These are phyloP conservation scores for Thymus quinquecostatus DNA, from an alignment of 257 asterid species.

Conservation along the genomic window DNA sequence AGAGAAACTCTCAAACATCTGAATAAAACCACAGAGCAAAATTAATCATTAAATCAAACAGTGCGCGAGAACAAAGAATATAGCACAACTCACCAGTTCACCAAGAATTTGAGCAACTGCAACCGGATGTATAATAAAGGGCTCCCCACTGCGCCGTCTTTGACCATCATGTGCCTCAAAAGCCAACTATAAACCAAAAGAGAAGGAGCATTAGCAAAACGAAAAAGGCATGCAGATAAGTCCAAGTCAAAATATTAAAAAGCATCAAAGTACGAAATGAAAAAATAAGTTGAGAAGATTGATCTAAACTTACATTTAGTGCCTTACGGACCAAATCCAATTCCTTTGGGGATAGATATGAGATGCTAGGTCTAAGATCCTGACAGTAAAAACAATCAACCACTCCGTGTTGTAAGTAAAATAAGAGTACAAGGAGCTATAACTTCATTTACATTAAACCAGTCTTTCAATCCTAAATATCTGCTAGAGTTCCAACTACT, in stretches of 20 bases:
- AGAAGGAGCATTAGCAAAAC: background rate
- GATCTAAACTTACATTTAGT: constrained; percentile 59
- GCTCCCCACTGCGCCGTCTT: constrained; percentile 95
- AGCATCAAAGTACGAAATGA: constrained; percentile 1
- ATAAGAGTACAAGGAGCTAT: constrained; percentile 7
- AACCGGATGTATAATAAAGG: constrained; percentile 90
- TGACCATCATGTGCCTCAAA: constrained; percentile 97
- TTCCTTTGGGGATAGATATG: constrained; percentile 76
- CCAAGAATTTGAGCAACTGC: constrained; percentile 97
- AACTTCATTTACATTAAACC: constrained; percentile 1
- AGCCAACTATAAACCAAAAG: constrained; percentile 48
- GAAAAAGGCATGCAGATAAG: background rate
- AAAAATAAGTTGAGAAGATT: background rate
- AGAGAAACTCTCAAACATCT: constrained; percentile 4
- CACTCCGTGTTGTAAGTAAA: constrained; percentile 1
- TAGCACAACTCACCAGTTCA: constrained; percentile 68
- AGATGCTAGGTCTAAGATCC: constrained; percentile 78
- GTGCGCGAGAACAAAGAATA: constrained; percentile 2
- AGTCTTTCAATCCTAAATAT: constrained; percentile 20
- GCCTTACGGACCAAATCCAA: constrained; percentile 74
- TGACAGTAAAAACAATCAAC: constrained; percentile 40
- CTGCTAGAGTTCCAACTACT: background rate
- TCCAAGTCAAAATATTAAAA: background rate
- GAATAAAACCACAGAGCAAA: background rate
- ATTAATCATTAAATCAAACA: constrained; percentile 15